These are phyloP conservation scores for Candida tropicalis DNA, from an alignment of 1,139 yeast species.

Conservation along the genomic window DNA sequence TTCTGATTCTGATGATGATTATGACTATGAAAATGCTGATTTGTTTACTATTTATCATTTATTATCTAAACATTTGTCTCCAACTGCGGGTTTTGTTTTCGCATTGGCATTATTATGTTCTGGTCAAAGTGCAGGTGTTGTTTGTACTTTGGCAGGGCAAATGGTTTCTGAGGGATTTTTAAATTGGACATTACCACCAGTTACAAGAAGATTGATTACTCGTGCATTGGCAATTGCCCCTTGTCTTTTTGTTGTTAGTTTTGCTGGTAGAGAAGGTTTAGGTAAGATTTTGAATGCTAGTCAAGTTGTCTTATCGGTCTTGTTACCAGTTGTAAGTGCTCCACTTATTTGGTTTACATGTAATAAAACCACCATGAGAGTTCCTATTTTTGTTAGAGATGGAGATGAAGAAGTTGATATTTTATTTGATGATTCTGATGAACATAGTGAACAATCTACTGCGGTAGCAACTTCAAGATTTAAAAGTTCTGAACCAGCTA, in stretches of 20 bases:
- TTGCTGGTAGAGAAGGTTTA: constrained; percentile 85
- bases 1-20: constrained; percentile 41
- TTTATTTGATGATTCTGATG: constrained; percentile 24
- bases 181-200: constrained; percentile 84
- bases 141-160: constrained; percentile 97
- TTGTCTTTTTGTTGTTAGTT: constrained; percentile 75
- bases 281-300: constrained; percentile 79
- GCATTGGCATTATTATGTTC: constrained; percentile 90
- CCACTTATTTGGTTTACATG: constrained; percentile 87
- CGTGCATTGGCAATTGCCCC: constrained; percentile 87
- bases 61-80: constrained; percentile 71
- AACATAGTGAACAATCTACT: constrained; percentile 14
- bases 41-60: constrained; percentile 81
- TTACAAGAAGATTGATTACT: constrained; percentile 80
- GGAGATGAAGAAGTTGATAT: constrained; percentile 31
- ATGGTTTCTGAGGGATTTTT: constrained; percentile 95
- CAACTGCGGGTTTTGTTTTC: constrained; percentile 91
- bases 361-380: constrained; percentile 75
- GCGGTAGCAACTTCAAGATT: constrained; percentile 21
- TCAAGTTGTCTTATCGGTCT: constrained; percentile 83
- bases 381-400: constrained; percentile 44
- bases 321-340: constrained; percentile 87
- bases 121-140: constrained; percentile 98
- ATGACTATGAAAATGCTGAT: constrained; percentile 63
- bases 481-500: constrained; percentile 44